Percentiles rank a stretch among this genome's conserved stretches.
Evolutionary conservation across 75 land plant species (phyloP).

Genomic region (Cryptomeria japonica): DNA sequence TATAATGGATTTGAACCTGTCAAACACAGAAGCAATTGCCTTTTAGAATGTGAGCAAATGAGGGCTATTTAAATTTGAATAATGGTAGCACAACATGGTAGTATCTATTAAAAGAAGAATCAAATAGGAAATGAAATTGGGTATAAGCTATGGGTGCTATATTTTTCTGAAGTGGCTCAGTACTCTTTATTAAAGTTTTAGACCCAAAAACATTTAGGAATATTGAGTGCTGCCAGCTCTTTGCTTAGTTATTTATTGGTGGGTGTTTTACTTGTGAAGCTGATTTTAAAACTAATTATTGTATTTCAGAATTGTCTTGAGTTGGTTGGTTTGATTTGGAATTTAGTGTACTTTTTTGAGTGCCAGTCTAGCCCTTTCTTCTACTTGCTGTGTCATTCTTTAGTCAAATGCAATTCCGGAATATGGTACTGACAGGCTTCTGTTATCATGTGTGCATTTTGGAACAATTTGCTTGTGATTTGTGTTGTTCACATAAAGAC

Average conservation of each 20-base stretch:
- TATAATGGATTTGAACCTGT: not conserved
- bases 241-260: not conserved
- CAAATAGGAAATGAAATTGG: not conserved
- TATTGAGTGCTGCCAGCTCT: not conserved
- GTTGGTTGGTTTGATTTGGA: not conserved
- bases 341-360: not conserved
- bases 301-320: not conserved
- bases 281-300: not conserved
- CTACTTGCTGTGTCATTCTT: not conserved
- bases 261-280: not conserved
- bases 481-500: not conserved
- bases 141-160: not conserved
- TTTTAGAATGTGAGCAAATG: not conserved
- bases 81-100: not conserved
- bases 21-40: not conserved
- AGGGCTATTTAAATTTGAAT: not conserved
- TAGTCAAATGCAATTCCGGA: not conserved
- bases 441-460: not conserved
- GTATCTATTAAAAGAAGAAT: not conserved
- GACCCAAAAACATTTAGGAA: not conserved
- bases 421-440: not conserved
- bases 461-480: not conserved
- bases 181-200: not conserved
- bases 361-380: not conserved
- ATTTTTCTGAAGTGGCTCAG: not conserved